Base-by-base conservation (phyloP, 2,329 filamentous ascomycete genomes). In the Geosmithia morbida region DNA sequence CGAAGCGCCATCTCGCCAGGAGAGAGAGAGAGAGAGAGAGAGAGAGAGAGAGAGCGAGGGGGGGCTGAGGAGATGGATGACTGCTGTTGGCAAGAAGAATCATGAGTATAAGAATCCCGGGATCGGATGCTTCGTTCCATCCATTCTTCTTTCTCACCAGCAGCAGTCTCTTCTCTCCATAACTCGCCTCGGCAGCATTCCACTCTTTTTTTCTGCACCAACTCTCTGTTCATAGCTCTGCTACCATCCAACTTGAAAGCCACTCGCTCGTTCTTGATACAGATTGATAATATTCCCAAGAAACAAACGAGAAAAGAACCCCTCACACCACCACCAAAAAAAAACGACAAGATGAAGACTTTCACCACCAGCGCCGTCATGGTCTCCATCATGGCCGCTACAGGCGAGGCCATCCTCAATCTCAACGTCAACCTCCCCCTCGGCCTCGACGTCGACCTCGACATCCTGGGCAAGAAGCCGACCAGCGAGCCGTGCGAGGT, bases 401-500 rank as follows among this genome's bases (percentile, higher is more conserved):
- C 51, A 16, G 53, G 53, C 43, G 43, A 49, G 11, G 49, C 51
- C 43, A 49, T 50, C 19, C 50, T 47, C 45, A 44, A 50, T 42
- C 45, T 49, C 41, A 45, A 50, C 41, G 30, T 48, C 41, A 46
- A 51, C 37, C 43, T 50, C 40, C 49, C 48, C 44, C 46, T 46
- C 26, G 48, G 48, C 46, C 45, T 54, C 30, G 44, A 49, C 20
- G 43, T 51, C 29, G 51, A 49, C 46, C 44, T 53, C 41, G 44
- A 53, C 44, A 26, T 51, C 49, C 43, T 48, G 19, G 26, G 48
- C 48, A 44, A 48, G 29, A 20, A 49, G 11, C 44, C 48, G 33
- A 26, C 48, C 11, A 46, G 46, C 17, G 54, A 48, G 8, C 61
- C 63, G 10, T 50, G 56, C 13, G 26, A 50, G 1, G 60, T 51